Evolutionary conservation across 768 basidiomycete genomes (phyloP).

Genomic region (Mycena rebaudengoi): DNA sequence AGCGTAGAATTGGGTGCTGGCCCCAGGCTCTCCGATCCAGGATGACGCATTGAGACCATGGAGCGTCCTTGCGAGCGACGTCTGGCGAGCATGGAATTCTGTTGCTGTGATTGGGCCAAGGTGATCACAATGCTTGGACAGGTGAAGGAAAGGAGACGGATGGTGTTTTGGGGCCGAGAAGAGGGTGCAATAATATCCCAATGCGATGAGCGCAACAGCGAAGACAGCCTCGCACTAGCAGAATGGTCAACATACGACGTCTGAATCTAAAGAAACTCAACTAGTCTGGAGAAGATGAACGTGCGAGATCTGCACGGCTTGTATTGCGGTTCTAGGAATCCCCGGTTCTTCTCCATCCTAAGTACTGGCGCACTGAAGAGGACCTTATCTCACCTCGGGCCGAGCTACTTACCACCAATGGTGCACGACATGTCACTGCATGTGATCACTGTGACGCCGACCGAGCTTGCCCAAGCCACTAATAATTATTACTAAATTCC

Average conservation of each 20-base stretch:
- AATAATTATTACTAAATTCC: no score
- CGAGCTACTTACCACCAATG: no score
- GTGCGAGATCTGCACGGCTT: no score
- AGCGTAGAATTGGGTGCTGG: slow-evolving; percentile 75
- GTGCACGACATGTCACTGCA: no score
- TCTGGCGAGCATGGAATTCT: slow-evolving; percentile 63
- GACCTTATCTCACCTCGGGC: no score
- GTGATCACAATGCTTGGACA: slow-evolving; percentile 15
- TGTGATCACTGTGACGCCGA: no score
- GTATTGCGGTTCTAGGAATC: no score
- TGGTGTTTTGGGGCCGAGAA: neutral
- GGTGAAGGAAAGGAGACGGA: neutral
- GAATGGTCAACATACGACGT: neutral
- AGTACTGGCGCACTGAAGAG: no score
- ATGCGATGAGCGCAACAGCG: neutral
- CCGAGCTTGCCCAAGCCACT: no score
- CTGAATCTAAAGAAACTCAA: neutral
- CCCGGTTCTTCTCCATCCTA: no score
- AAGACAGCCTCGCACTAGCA: slow-evolving; percentile 7
- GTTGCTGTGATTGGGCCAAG: slow-evolving; percentile 53
- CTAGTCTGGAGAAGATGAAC: slow-evolving; percentile 9
- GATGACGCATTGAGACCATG: slow-evolving; percentile 62
- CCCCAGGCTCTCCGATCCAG: slow-evolving; percentile 84
- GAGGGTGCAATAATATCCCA: neutral
- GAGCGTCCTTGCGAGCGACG: slow-evolving; percentile 57